phyloP scores from a whole-genome alignment of 441 rosid genomes.

The Hura crepitans region DNA sequence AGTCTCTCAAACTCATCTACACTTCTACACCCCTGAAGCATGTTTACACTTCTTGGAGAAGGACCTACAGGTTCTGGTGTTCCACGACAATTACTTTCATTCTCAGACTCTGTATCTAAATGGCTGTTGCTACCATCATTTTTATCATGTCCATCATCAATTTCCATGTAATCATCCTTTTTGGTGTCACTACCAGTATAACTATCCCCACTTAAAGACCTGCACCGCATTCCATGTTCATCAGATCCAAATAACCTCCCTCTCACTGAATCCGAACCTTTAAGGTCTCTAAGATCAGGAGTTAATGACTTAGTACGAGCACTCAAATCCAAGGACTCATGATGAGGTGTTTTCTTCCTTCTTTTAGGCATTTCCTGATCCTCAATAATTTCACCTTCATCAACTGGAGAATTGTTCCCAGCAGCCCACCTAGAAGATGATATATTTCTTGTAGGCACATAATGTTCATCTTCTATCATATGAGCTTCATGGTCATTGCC shows the following conservation, averaged over 20 bases:
- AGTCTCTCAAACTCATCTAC: slow-evolving; percentile 97
- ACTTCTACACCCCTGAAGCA: slow-evolving; percentile 98
- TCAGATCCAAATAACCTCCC: slow-evolving; percentile 62
- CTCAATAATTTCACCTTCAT: slow-evolving; percentile 82
- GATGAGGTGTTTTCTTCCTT: slow-evolving; percentile 49
- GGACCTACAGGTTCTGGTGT: slow-evolving; percentile 55
- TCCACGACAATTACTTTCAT: slow-evolving; percentile 42
- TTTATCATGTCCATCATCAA: slow-evolving; percentile 41
- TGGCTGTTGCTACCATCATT: slow-evolving; percentile 35
- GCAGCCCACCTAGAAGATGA: slow-evolving; percentile 97
- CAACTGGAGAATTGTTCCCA: slow-evolving; percentile 75
- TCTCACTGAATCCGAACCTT: slow-evolving; percentile 48
- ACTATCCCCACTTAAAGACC: slow-evolving; percentile 54
- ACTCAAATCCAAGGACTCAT: slow-evolving; percentile 40
- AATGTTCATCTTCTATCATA: slow-evolving; percentile 63
- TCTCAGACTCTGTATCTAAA: slow-evolving; percentile 49
- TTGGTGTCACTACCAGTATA: slow-evolving; percentile 43
- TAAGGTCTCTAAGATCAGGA: slow-evolving; percentile 57
- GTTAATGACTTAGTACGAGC: slow-evolving; percentile 44
- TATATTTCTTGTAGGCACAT: slow-evolving; percentile 69
- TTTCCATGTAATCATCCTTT: slow-evolving; percentile 68
- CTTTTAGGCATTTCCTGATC: slow-evolving; percentile 55
- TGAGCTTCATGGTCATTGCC: slow-evolving; percentile 38
- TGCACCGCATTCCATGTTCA: slow-evolving; percentile 41
- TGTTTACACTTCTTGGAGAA: slow-evolving; percentile 78